phyloP scores from a whole-genome alignment of 108 stramenopile genomes.

The Skeletonema grethae region DNA sequence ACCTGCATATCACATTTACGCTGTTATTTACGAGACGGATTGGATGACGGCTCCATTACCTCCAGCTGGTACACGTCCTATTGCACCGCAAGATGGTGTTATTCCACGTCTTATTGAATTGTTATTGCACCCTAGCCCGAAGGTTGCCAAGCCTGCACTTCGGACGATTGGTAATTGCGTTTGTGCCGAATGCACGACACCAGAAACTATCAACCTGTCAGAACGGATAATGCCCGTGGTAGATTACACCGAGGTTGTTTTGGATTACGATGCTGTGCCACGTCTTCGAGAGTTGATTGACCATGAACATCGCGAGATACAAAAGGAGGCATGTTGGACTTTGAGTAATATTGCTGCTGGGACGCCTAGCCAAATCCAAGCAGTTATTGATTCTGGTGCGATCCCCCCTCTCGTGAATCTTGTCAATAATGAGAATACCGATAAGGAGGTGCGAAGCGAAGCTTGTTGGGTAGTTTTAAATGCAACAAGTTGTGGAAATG shows the following conservation, averaged over 20 bases:
- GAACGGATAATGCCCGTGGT: slow-evolving; percentile 50
- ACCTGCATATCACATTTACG: slow-evolving; percentile 89
- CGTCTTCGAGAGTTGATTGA: slow-evolving; percentile 81
- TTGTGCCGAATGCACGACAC: slow-evolving; percentile 88
- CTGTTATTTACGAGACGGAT: slow-evolving; percentile 75
- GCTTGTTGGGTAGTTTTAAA: slow-evolving; percentile 99
- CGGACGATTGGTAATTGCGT: slow-evolving; percentile 97
- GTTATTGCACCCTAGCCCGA: slow-evolving; percentile 81
- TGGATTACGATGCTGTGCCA: slow-evolving; percentile 92
- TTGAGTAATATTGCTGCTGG: slow-evolving; percentile 97
- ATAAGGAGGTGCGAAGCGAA: slow-evolving; percentile 93
- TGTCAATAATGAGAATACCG: slow-evolving; percentile 76
- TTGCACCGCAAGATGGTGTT: slow-evolving; percentile 62
- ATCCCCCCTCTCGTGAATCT: slow-evolving; percentile 89
- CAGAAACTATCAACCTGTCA: slow-evolving; percentile 40
- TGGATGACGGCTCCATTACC: background rate
- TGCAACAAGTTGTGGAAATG: slow-evolving; percentile 95
- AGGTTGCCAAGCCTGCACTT: slow-evolving; percentile 94
- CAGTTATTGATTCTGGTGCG: slow-evolving; percentile 94
- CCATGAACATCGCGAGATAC: slow-evolving; percentile 93
- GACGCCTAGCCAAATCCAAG: slow-evolving; percentile 94
- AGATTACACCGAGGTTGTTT: slow-evolving; percentile 94
- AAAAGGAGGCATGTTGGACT: slow-evolving; percentile 98
- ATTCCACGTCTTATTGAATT: slow-evolving; percentile 94
- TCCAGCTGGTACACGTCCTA: background rate